Conservation (phyloP, 495 filamentous ascomycete genomes). For the Barbatosphaeria neglecta region DNA sequence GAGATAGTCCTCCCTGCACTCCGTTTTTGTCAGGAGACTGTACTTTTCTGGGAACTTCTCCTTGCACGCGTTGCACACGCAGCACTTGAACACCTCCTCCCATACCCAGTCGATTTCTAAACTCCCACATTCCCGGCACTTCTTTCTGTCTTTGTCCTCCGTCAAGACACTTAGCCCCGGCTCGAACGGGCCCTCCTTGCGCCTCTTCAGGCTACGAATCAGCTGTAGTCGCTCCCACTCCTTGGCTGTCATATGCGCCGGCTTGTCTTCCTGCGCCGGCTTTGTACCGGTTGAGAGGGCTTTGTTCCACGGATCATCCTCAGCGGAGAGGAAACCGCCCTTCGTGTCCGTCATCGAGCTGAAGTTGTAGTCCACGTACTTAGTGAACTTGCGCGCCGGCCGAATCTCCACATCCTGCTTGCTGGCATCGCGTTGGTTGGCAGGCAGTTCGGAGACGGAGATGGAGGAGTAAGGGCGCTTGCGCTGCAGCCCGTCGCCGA, state of each 20-base stretch:
- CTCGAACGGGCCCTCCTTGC: conserved; percentile 74
- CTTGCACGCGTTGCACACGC: conserved; percentile 68
- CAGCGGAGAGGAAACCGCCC: conserved; percentile 75
- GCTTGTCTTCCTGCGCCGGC: conserved; percentile 51
- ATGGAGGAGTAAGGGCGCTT: conserved; percentile 50
- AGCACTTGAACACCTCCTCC: conserved; percentile 65
- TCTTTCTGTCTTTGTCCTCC: conserved; percentile 50
- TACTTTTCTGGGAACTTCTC: conserved; percentile 86
- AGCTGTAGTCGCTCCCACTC: conserved; percentile 86
- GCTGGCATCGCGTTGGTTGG: conserved; percentile 57
- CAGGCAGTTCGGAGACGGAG: conserved; percentile 44
- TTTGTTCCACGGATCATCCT: conserved; percentile 85
- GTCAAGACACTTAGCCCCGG: conserved; percentile 65
- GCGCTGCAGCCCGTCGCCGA: conserved; percentile 20
- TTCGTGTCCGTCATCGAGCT: conserved; percentile 96
- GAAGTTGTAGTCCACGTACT: conserved; percentile 95
- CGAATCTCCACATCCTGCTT: conserved; percentile 41
- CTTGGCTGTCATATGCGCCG: conserved; percentile 75
- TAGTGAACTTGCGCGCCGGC: conserved; percentile 69
- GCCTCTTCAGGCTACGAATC: conserved; percentile 52
- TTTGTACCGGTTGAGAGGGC: conserved; percentile 45
- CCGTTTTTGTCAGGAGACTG: conserved; percentile 88
- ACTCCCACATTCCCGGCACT: conserved; percentile 70
- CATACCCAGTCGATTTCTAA: conserved; percentile 91
- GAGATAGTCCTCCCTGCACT: conserved; percentile 88